phyloP scores from a whole-genome alignment of 139 green algal species.

The Yamagishiella unicocca region DNA sequence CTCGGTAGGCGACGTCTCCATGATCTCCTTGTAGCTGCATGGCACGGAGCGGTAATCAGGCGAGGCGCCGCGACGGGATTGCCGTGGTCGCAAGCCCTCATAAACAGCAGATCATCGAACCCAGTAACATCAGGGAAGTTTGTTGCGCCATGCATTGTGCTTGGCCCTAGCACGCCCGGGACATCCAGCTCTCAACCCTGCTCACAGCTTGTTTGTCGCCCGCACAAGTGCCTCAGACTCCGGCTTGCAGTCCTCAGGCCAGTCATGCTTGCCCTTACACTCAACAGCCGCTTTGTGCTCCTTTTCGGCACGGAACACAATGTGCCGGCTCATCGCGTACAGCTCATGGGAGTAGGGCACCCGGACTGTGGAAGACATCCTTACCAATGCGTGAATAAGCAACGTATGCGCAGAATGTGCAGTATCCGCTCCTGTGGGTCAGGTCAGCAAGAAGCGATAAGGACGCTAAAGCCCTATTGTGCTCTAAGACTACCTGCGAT shows the following conservation, averaged over 20 bases:
- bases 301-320: constrained; percentile 67
- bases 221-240: constrained; percentile 64
- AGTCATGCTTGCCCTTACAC: constrained; percentile 68
- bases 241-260: constrained; percentile 66
- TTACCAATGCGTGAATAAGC: too few relatives aligned
- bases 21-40: constrained; percentile 65
- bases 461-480: too few relatives aligned
- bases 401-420: too few relatives aligned
- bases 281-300: constrained; percentile 63
- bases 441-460: too few relatives aligned
- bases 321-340: constrained; percentile 62
- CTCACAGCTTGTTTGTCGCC: constrained; percentile 68
- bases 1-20: constrained; percentile 56
- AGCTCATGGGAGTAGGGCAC: constrained; percentile 68
- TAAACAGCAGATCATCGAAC: too few relatives aligned
- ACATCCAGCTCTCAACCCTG: not conserved
- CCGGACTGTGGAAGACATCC: constrained; percentile 48
- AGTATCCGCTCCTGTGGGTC: too few relatives aligned
- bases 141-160: too few relatives aligned
- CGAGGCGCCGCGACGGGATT: not conserved
- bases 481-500: too few relatives aligned
- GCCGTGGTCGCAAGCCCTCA: not conserved
- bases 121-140: too few relatives aligned
- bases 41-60: not conserved
- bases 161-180: too few relatives aligned